Conservation (phyloP, 495 filamentous ascomycete species). For the Penicillium flavigenum region DNA sequence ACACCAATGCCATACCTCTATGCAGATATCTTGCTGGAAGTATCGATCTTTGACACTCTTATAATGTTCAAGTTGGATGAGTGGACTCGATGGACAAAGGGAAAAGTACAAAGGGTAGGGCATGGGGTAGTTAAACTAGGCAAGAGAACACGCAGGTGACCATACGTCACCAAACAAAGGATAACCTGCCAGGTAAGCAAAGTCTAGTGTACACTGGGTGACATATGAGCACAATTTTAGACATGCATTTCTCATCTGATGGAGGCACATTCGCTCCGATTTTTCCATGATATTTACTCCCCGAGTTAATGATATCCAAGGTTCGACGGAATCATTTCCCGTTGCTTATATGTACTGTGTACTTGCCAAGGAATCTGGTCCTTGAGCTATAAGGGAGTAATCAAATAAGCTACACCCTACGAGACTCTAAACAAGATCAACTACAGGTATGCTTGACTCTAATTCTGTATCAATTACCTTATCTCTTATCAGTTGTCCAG, state of each 20-base stretch:
- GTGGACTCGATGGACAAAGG: not conserved
- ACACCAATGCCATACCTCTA: not conserved
- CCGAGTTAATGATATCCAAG: not conserved
- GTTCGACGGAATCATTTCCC: not conserved
- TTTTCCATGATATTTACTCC: not conserved
- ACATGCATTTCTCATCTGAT: not conserved
- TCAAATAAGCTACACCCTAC: not conserved
- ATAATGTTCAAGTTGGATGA: not conserved
- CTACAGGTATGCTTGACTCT: not conserved
- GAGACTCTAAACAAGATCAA: not conserved
- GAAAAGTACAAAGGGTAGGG: not conserved
- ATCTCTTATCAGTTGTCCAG: constrained; percentile 2
- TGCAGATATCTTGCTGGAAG: not conserved
- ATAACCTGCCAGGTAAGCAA: not conserved
- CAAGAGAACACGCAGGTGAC: not conserved
- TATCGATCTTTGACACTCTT: not conserved
- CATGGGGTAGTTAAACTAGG: not conserved
- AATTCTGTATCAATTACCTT: not conserved
- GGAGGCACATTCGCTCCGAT: not conserved
- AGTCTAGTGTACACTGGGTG: not conserved
- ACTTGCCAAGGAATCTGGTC: no score
- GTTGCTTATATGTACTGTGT: not conserved
- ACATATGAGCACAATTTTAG: not conserved
- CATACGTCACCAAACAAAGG: not conserved
- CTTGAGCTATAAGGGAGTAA: no score